Conservation (phyloP, 768 basidiomycete genomes). For the Lactifluus echinatus region DNA sequence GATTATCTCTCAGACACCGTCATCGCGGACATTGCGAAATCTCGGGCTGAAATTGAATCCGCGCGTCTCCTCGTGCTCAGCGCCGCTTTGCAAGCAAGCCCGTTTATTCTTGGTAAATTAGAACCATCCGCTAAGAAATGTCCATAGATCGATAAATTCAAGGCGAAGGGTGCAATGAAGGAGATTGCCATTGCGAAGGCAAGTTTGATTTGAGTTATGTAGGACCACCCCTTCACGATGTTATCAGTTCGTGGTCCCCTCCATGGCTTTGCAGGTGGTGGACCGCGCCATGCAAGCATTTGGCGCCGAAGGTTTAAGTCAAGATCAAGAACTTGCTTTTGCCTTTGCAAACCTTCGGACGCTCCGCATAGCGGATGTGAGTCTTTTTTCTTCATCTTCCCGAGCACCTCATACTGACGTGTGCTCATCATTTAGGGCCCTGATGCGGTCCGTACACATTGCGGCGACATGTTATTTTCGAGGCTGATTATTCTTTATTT, state of each 20-base stretch:
- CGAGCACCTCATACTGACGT: neutral
- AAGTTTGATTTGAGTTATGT: constrained; percentile 8
- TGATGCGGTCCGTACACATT: constrained; percentile 48
- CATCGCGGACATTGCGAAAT: constrained; percentile 83
- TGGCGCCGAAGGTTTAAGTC: constrained; percentile 93
- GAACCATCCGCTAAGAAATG: neutral
- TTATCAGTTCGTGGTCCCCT: constrained; percentile 81
- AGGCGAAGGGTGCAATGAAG: constrained; percentile 91
- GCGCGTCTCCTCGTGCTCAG: constrained; percentile 84
- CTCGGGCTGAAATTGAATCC: constrained; percentile 86
- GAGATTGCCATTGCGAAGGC: constrained; percentile 98
- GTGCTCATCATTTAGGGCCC: constrained; percentile 46
- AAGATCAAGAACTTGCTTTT: constrained; percentile 76
- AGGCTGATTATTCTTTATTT: constrained; percentile 16
- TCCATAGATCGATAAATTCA: constrained; percentile 73
- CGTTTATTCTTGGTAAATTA: neutral
- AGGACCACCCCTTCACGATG: neutral
- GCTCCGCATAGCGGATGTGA: constrained; percentile 77
- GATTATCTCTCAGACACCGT: constrained; percentile 57
- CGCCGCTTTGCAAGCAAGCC: constrained; percentile 71
- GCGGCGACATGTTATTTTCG: neutral
- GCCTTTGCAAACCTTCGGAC: constrained; percentile 79
- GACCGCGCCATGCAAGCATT: constrained; percentile 95
- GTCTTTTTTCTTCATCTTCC: constrained; percentile 23
- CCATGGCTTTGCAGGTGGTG: constrained; percentile 79